phyloP scores from a whole-genome alignment of 2,329 filamentous ascomycete genomes.

The Aureobasidium musti region DNA sequence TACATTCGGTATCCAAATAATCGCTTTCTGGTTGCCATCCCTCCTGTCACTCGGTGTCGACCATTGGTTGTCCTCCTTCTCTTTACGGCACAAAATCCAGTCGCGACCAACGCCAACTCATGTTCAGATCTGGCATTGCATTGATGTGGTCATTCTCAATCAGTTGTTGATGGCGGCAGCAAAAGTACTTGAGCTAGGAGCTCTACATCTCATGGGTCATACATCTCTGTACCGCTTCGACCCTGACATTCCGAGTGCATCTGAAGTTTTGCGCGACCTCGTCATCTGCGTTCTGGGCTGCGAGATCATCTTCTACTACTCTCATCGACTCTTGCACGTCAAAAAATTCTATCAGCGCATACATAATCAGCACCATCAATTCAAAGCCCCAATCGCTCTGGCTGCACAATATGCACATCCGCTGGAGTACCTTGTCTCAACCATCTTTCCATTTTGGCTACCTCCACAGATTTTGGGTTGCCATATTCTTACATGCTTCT shows the following conservation, averaged over 20 bases:
- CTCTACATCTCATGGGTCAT: not conserved
- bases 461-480: slow-evolving; percentile 14
- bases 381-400: slow-evolving; percentile 27
- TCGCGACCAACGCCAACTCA: not conserved
- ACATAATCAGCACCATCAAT: slow-evolving; percentile 30
- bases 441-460: slow-evolving; percentile 19
- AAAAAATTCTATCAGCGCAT: not conserved
- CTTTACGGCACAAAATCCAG: slow-evolving; percentile 27
- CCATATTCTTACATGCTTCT: slow-evolving; percentile 6
- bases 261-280: slow-evolving; percentile 6
- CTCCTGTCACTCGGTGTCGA: not conserved
- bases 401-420: slow-evolving; percentile 30
- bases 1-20: not conserved
- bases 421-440: slow-evolving; percentile 26
- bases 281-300: not conserved
- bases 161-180: not conserved
- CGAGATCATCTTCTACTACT: slow-evolving; percentile 30
- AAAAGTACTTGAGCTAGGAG: not conserved
- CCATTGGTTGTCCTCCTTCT: slow-evolving; percentile 1
- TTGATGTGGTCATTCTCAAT: slow-evolving; percentile 6
- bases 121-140: slow-evolving; percentile 17
- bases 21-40: slow-evolving; percentile 29
- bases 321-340: slow-evolving; percentile 22
- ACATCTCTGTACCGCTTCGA: slow-evolving; percentile 21
- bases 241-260: not conserved